Evolutionary conservation across 257 asterid species (phyloP), one percentile per base, ranked within the genome.

Genomic region (Penstemon barbatus): DNA sequence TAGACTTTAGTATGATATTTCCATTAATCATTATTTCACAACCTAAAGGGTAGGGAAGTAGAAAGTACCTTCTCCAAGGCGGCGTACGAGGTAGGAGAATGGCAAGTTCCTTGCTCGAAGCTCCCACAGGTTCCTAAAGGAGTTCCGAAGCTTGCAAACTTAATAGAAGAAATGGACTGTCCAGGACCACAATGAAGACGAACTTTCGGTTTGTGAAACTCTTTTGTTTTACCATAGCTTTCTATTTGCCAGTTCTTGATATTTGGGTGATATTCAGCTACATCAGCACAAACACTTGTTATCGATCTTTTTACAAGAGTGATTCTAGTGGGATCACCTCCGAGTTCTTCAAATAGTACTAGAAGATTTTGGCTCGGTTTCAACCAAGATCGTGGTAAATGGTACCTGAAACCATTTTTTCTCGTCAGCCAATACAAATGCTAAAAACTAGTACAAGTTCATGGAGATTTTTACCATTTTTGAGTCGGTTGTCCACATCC

Each of bases 61-160:
- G 19, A 39, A 3, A 57, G 9, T 83, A 93, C 99, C 99, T 83
- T 85, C 76, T 90, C 89, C 43, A 88, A 15, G 77, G 75, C 80
- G 68, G 75, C 19, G 7, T 79, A 52, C 1, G 99, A 87, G 57
- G 83, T 71, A 49, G 95, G 75, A 78, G 99, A 87, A 77, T 93
- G 97, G 88, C 99, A 93, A 48, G 84, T 60, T 80, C 99, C 99
- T 76, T 81, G 83, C 84, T 82, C 85, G 87, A 93, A 90, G 69
- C 70, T 84, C 53, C 99, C 99, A 66, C 99, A 93, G 36, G 88
- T 87, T 60, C 99, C 99, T 1, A 74, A 66, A 56, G 99, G 92
- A 66, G 96, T 93, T 74, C 99, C 99, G 18, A 90, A 93, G 89
- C 99, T 93, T 8, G 99, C 99, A 78, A 93, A 93, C 79, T 88